These are phyloP conservation scores for Penicillium salamii DNA, from an alignment of 495 filamentous ascomycete species.

Conservation along the genomic window DNA sequence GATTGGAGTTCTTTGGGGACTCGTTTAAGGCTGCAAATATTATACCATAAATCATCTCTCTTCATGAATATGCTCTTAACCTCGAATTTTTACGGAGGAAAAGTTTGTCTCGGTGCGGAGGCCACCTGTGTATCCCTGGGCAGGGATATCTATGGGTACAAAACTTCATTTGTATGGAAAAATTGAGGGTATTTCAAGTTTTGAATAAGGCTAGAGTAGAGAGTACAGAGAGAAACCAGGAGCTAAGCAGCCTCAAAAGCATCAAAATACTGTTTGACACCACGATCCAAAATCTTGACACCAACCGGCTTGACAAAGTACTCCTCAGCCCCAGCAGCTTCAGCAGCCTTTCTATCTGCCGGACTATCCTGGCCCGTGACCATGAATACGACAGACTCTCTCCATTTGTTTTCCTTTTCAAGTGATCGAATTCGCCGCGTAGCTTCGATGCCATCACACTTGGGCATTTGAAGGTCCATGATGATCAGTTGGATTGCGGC, in stretches of 20 bases:
- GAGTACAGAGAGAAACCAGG: no score
- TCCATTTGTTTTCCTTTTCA: conserved; percentile 62
- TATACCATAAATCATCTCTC: no score
- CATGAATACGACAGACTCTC: conserved; percentile 1
- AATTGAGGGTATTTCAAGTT: no score
- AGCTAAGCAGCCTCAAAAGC: conserved; percentile 5
- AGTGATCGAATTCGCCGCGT: conserved; percentile 81
- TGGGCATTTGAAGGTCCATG: conserved; percentile 91
- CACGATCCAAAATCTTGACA: conserved; percentile 10
- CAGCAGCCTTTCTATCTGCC: conserved; percentile 10
- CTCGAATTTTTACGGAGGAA: no score
- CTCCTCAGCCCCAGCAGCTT: conserved; percentile 7
- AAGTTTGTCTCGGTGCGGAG: no score
- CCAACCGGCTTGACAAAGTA: conserved; percentile 17
- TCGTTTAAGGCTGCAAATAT: background rate
- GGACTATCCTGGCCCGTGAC: conserved; percentile 19
- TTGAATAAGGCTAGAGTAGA: no score
- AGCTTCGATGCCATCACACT: conserved; percentile 86
- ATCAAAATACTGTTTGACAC: conserved; percentile 8
- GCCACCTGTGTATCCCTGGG: no score
- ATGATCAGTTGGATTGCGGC: conserved; percentile 67
- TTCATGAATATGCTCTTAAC: no score
- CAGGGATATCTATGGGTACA: no score
- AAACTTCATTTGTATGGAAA: no score
- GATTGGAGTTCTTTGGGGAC: background rate